Evolutionary conservation across 768 basidiomycete species (phyloP), one percentile per base, ranked within the genome.

Genomic region (Sistotremastrum niveocremeum): DNA sequence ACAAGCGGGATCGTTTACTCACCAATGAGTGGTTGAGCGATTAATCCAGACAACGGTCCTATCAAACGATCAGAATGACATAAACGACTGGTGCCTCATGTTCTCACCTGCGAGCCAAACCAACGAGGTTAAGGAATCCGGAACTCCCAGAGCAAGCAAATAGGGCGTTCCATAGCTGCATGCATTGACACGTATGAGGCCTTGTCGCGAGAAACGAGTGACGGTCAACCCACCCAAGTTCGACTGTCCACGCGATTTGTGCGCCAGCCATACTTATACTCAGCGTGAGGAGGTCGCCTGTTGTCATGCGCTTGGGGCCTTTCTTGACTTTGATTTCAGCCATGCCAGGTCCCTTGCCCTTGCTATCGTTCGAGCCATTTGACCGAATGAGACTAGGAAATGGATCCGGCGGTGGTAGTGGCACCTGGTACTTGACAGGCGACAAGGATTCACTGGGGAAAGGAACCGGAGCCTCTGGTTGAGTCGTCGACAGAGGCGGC

Each of bases 1-100:
- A 10, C 37, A 37, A 29, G 35, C 11, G 29, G 42, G 44, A n/a
- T 9, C 20, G n/a, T 40, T 37, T 39, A 51, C 70, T 50, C 54
- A 88, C 94, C 95, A 54, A 99, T 95, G 46, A 98, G 71, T n/a
- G 95, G 95, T 60, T 99, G 95, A 4, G 91, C 91, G 43, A 99
- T 68, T 40, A 99, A 70, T 10, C 95, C 95, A 51, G 87, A 90
- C 49, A 99, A 88, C 4, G 95, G 95, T 7, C 94, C 20, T 20
- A 20, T 20, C 20, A 20, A 20, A 20, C 20, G 20, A 20, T 20
- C 20, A 69, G 10, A 38, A 38, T 10, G 12, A 38, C 12, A 38
- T 10, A 38, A 38, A 10, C 10, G 37, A 38, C 12, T 38, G 12
- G 37, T 12, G 37, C 37, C 12, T 10, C 37, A 10, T 10, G 37